These are phyloP conservation scores for Chiua virens DNA, from an alignment of 768 basidiomycete species.

Conservation along the genomic window DNA sequence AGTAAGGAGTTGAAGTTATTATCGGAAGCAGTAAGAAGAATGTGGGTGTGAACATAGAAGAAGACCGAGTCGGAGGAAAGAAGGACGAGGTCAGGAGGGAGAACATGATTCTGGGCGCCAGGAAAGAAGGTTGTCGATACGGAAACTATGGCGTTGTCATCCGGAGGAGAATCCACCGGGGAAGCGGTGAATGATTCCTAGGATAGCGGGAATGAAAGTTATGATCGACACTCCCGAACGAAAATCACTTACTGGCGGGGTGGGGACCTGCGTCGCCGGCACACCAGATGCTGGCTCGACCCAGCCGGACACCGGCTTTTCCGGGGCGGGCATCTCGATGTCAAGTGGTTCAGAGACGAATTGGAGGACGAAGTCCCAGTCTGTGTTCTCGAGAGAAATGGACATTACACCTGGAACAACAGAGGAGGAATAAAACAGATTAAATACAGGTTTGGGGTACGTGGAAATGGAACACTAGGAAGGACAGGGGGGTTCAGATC, in stretches of 20 bases:
- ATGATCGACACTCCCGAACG: constrained; percentile 2
- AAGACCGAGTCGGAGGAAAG: constrained; percentile 77
- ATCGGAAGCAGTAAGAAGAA: constrained; percentile 57
- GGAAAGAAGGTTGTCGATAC: constrained; percentile 85
- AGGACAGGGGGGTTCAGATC: constrained; percentile 20
- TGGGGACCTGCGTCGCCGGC: constrained; percentile 49
- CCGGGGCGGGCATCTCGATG: constrained; percentile 32
- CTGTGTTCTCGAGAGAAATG: constrained; percentile 41
- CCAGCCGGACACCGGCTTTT: constrained; percentile 36
- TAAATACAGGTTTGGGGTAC: neutral
- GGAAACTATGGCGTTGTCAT: constrained; percentile 59
- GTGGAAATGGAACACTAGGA: neutral
- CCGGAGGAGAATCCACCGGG: constrained; percentile 27
- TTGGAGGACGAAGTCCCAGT: constrained; percentile 65
- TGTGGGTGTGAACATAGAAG: constrained; percentile 73
- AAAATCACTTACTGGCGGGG: constrained; percentile 54
- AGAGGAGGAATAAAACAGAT: neutral
- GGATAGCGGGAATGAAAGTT: neutral
- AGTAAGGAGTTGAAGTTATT: constrained; percentile 66
- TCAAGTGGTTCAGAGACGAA: constrained; percentile 51
- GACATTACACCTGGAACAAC: constrained; percentile 17
- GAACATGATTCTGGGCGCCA: constrained; percentile 54
- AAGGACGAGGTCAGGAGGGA: constrained; percentile 63
- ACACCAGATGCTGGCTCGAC: constrained; percentile 14
- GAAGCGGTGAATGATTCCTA: constrained; percentile 37